Percentiles rank a stretch among this genome's conserved stretches.
Evolutionary conservation across 352 stramenopile genomes (phyloP).

Genomic region (Globisporangium camurandrum): DNA sequence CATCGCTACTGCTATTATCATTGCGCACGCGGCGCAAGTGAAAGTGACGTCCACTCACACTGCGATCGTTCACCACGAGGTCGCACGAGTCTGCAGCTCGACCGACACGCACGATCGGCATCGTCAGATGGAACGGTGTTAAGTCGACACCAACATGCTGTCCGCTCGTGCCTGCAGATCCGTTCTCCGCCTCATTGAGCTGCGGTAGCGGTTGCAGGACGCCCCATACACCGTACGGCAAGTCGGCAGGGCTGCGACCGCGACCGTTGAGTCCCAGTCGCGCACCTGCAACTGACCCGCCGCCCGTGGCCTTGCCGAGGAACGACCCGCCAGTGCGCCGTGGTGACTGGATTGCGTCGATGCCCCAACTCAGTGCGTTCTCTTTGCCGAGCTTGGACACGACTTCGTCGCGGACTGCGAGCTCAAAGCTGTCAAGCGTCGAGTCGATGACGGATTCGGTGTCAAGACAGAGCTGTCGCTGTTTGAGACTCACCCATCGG

Average conservation of each 20-base stretch:
- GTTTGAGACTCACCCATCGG: slow-evolving; percentile 64
- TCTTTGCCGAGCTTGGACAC: slow-evolving; percentile 63
- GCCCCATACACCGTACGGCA: slow-evolving; percentile 68
- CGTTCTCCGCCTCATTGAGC: slow-evolving; percentile 57
- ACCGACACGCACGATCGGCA: slow-evolving; percentile 66
- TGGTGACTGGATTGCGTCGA: slow-evolving; percentile 78
- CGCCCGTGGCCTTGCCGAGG: slow-evolving; percentile 4
- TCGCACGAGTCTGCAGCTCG: slow-evolving; percentile 79
- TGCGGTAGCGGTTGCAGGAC: slow-evolving; percentile 63
- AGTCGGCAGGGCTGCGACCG: slow-evolving; percentile 11
- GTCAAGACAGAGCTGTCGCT: slow-evolving; percentile 62
- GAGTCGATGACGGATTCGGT: slow-evolving; percentile 63
- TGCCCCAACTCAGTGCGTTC: slow-evolving; percentile 75
- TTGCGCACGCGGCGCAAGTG: slow-evolving; percentile 60
- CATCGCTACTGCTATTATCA: slow-evolving; percentile 24
- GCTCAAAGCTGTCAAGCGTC: slow-evolving; percentile 61
- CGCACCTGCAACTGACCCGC: neutral
- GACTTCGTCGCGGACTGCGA: slow-evolving; percentile 45
- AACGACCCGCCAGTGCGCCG: slow-evolving; percentile 22
- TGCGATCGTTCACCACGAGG: slow-evolving; percentile 84
- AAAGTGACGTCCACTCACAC: slow-evolving; percentile 81
- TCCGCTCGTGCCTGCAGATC: slow-evolving; percentile 9
- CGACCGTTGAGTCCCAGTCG: neutral
- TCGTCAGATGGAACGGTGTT: slow-evolving; percentile 57
- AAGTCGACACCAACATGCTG: slow-evolving; percentile 26